Evolutionary conservation across 208 protist species (phyloP), one percentile per base, ranked within the genome.

Genomic region (Phytomonas sp.): DNA sequence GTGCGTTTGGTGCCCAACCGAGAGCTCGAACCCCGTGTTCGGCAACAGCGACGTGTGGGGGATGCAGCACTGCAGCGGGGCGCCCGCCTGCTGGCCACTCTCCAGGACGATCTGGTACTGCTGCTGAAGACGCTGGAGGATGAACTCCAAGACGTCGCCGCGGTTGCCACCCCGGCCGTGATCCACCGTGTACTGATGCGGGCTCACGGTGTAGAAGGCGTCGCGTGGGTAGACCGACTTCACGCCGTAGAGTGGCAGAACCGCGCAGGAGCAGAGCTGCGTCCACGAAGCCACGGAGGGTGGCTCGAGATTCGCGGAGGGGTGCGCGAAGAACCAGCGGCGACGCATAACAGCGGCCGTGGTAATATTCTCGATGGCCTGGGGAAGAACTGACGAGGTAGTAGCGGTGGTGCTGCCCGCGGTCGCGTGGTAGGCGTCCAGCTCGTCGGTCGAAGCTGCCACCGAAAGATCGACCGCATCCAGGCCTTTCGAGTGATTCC

Each of bases 61-160:
- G 76, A 4, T 60, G n/a, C 40, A 36, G 76, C 79, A 20, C 59
- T 70, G 70, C 76, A 68, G 73, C 68, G 73, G 70, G 62, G 71
- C 65, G 17, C 71, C 76, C 1, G 68, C 61, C 13, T 70, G 28
- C n/a, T 76, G 73, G 37, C 75, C 74, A 31, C 77, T 74, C 59
- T 88, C 77, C n/a, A 88, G 75, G 17, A 96, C 85, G 71, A 96
- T 88, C 68, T 96, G 90, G 73, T 91, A 93, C 70, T 92, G 83
- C 70, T 96, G 83, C 64, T 89, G 82, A 17, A 96, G 75, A 2
- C 90, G 87, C 74, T 96, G 90, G 30, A 93, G 80, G 2, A 96
- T 77, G 62, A 89, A 93, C 78, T 95, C 87, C 9, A 91, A 64
- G 53, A 60, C n/a, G 20, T 60, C 33, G 62, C 26, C 32, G n/a